Conservation (phyloP, 2,329 filamentous ascomycete genomes). For the Penicillium freii region DNA sequence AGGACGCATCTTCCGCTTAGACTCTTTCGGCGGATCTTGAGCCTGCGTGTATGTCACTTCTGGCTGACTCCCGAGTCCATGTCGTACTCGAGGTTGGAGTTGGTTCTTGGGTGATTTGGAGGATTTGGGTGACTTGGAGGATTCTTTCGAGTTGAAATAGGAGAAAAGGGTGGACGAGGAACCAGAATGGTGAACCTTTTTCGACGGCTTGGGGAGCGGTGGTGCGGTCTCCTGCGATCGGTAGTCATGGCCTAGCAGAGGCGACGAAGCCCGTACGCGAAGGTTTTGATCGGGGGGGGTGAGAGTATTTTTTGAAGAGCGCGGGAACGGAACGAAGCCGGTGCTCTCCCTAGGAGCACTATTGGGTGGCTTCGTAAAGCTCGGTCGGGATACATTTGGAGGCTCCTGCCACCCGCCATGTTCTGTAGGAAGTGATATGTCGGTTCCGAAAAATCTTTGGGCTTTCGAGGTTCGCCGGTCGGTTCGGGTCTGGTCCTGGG, state of each 20-base stretch:
- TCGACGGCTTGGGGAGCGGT: conserved; percentile 36
- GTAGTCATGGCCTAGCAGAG: conserved; percentile 44
- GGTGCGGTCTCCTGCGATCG: conserved; percentile 27
- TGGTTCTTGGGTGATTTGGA: conserved; percentile 23
- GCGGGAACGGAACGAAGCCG: conserved; percentile 30
- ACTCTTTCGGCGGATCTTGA: conserved; percentile 31
- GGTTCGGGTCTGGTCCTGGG: conserved; percentile 17
- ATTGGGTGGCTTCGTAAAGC: conserved; percentile 41
- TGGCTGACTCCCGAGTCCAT: conserved; percentile 19
- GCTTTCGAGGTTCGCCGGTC: conserved; percentile 32
- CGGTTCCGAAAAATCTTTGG: conserved; percentile 34
- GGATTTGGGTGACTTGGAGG: conserved; percentile 38
- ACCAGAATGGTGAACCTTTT: conserved; percentile 40
- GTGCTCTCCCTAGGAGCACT: conserved; percentile 29
- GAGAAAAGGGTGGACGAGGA: conserved; percentile 50
- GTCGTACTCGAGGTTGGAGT: conserved; percentile 19
- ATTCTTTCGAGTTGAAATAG: conserved; percentile 47
- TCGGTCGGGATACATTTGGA: conserved; percentile 34
- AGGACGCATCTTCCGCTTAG: conserved; percentile 41
- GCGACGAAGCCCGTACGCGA: conserved; percentile 47
- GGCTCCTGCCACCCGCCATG: conserved; percentile 24
- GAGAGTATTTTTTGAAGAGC: conserved; percentile 16
- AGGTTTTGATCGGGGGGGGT: conserved; percentile 32
- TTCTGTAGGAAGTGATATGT: conserved; percentile 26
- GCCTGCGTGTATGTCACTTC: conserved; percentile 25